Base-by-base conservation (phyloP, 116 monocot genomes). In the Papilionanthe hybrid region DNA sequence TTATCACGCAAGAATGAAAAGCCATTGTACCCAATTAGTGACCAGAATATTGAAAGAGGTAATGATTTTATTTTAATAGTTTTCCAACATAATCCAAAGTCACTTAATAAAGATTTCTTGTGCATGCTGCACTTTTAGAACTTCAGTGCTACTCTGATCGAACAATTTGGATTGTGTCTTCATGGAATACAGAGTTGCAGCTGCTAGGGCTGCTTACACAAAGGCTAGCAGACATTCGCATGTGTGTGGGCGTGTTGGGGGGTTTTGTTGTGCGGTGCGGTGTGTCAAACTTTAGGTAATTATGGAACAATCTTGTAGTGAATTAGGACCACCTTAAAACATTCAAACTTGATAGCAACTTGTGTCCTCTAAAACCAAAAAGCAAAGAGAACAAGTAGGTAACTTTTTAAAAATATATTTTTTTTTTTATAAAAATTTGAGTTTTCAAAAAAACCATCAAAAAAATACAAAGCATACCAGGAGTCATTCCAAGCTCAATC, bases 401-500 rank as follows among this genome's bases (percentile, higher is more conserved):
- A 63, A 23, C 23, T 30, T 13, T 15, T 63, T 30, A n/a, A n/a
- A n/a, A n/a, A n/a, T n/a, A n/a, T n/a, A n/a, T n/a, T n/a, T n/a
- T n/a, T 69, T 12, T 18, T 5, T 69, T 13, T 15, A 69, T 69
- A 69, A 15, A 69, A 63, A 69, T 18, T 69, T 29, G 69, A 69
- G 32, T 41, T 37, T 30, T 41, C 69, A 32, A 37, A 22, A 32
- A 32, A 69, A 69, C 12, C 30, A 29, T 68, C 12, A 27, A 69
- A 69, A 65, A 5, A 32, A 69, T 17, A 37, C 17, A 37, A 83
- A 22, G 42, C n/a, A 13, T 96, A 96, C 96, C 96, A 83, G 97
- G 97, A 76, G 89, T 90, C 94, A 97, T 97, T 80, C 97, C 97
- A 72, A 97, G 85, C 72, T 92, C 92, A 75, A 86, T 72, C 94